phyloP scores from a whole-genome alignment of 371 early-diverging fungal species.

The Dichotomocladium elegans region DNA sequence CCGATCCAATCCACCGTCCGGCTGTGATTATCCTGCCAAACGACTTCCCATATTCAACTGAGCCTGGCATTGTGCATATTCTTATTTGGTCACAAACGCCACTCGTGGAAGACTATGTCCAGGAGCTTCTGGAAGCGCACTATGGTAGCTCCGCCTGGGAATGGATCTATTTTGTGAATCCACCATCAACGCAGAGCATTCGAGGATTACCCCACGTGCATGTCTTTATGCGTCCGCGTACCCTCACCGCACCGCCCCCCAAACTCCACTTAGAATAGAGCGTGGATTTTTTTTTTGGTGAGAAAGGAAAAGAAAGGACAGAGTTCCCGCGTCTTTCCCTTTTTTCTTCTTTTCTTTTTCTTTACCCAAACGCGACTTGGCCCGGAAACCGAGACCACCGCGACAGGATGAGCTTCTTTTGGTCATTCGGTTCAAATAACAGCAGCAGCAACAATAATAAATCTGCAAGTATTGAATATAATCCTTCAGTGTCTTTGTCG shows the following conservation, averaged over 20 bases:
- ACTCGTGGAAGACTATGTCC: constrained; percentile 23
- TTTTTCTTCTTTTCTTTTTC: neutral
- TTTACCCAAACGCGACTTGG: neutral
- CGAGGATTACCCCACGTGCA: constrained; percentile 38
- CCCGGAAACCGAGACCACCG: no score
- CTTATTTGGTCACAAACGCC: constrained; percentile 56
- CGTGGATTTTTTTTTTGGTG: no score
- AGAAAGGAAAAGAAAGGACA: no score
- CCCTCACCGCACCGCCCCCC: no score
- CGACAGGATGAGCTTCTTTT: constrained; percentile 35
- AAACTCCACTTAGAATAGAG: no score
- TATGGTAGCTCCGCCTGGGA: constrained; percentile 25
- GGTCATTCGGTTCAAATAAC: constrained; percentile 37
- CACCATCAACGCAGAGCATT: constrained; percentile 35
- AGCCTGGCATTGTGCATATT: constrained; percentile 40
- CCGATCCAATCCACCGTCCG: constrained; percentile 5
- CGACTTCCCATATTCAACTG: constrained; percentile 62
- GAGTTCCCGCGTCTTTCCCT: neutral
- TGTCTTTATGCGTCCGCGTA: constrained; percentile 34
- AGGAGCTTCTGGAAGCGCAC: constrained; percentile 17
- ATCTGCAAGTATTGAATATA: neutral
- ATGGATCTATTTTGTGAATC: constrained; percentile 43
- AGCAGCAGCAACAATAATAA: constrained; percentile 13
- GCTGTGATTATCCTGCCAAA: constrained; percentile 46
- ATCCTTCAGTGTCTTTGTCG: no score